Evolutionary conservation across 2,329 filamentous ascomycete species (phyloP).

Genomic region (Fusarium kyushuense): DNA sequence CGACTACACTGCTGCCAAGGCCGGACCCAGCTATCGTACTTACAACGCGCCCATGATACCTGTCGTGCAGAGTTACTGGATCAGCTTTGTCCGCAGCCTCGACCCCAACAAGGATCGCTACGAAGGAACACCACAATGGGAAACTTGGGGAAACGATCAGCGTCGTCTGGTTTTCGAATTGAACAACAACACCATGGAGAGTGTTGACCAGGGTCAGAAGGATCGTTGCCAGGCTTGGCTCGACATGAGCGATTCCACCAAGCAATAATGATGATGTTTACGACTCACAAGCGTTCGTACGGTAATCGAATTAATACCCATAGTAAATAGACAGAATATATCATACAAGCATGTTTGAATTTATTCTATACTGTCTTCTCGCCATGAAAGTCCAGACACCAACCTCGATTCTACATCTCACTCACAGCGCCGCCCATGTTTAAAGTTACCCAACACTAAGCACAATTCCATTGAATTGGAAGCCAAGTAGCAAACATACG

Average conservation of each 20-base stretch:
- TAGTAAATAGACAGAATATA: conserved; percentile 5
- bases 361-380: neutral
- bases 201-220: conserved; percentile 50
- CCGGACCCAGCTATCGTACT: conserved; percentile 55
- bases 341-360: neutral
- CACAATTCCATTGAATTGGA: conserved; percentile 11
- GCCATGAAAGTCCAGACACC: neutral
- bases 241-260: conserved; percentile 50
- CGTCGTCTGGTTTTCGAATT: conserved; percentile 56
- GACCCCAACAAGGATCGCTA: conserved; percentile 58
- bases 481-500: neutral
- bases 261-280: conserved; percentile 40
- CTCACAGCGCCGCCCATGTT: conserved; percentile 4
- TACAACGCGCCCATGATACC: conserved; percentile 61
- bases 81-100: conserved; percentile 61
- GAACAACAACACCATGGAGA: conserved; percentile 56
- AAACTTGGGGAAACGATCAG: conserved; percentile 52
- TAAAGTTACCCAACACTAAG: conserved; percentile 25
- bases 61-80: conserved; percentile 62
- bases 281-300: conserved; percentile 3
- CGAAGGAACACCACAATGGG: conserved; percentile 56
- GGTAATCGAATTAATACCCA: conserved; percentile 35
- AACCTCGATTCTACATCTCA: neutral
- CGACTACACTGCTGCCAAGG: conserved; percentile 43
- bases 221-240: conserved; percentile 59